Conservation (phyloP, 2,329 filamentous ascomycete genomes). For the Penicillium sp. region DNA sequence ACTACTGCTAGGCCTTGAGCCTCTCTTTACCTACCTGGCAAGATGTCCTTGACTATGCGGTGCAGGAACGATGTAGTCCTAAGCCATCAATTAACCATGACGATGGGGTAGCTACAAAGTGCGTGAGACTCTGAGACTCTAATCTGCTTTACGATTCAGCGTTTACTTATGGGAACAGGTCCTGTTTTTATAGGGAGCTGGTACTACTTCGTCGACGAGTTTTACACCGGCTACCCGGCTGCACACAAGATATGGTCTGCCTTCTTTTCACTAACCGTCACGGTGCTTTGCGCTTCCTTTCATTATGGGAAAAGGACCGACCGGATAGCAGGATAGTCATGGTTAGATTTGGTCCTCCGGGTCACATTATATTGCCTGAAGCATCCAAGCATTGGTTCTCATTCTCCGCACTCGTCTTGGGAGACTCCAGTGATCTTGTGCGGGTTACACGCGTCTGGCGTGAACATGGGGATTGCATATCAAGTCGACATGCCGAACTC, state of each 20-base stretch:
- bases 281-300: not conserved
- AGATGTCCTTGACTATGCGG: not conserved
- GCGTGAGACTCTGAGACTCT: not conserved
- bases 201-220: too few relatives aligned
- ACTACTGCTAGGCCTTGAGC: not conserved
- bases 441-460: constrained; percentile 1
- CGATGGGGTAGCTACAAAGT: not conserved
- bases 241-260: not conserved
- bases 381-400: not conserved
- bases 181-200: too few relatives aligned
- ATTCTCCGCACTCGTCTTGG: not conserved
- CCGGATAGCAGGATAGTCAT: not conserved
- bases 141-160: not conserved
- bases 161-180: not conserved
- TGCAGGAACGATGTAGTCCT: not conserved
- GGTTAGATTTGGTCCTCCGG: not conserved
- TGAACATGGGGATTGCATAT: constrained; percentile 2
- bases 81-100: not conserved
- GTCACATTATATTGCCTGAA: not conserved
- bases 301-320: not conserved
- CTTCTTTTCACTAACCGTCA: not conserved
- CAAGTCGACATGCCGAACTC: constrained; percentile 5
- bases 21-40: not conserved
- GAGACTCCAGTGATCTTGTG: not conserved
- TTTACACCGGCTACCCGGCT: too few relatives aligned